These are phyloP conservation scores for Pythium diclinum DNA, from an alignment of 352 stramenopile genomes.

Conservation along the genomic window DNA sequence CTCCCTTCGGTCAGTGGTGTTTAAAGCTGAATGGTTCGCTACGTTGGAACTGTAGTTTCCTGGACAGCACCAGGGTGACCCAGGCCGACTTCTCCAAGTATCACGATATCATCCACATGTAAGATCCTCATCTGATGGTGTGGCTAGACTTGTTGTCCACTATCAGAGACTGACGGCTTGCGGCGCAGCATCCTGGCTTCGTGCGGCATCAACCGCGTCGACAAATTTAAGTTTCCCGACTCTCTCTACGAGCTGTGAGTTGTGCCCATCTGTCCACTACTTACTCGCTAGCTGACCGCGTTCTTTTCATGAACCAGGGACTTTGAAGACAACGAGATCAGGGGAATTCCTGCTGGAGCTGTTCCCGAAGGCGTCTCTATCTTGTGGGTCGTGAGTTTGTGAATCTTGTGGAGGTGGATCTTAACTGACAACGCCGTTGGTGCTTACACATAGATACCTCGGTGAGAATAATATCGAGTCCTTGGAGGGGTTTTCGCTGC, in stretches of 20 bases:
- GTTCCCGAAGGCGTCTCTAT: slow-evolving; percentile 10
- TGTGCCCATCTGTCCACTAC: not conserved
- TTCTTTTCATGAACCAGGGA: slow-evolving; percentile 10
- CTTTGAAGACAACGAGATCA: slow-evolving; percentile 20
- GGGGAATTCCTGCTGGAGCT: slow-evolving; percentile 8
- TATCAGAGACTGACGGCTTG: not conserved
- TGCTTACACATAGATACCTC: not conserved
- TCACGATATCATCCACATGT: slow-evolving; percentile 18
- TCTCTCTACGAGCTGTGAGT: slow-evolving; percentile 15
- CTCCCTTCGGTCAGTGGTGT: not conserved
- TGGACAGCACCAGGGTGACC: slow-evolving; percentile 11
- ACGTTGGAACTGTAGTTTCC: too few species aligned
- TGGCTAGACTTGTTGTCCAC: too few species aligned
- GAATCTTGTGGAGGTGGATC: too few species aligned
- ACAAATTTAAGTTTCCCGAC: slow-evolving; percentile 18
- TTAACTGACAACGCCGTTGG: not conserved
- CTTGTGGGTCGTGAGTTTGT: slow-evolving; percentile 12
- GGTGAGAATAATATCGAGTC: not conserved
- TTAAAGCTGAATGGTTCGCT: too few species aligned
- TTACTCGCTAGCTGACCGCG: too few species aligned
- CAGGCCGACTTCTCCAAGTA: slow-evolving; percentile 21
- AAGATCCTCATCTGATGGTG: not conserved
- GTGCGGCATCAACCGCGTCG: slow-evolving; percentile 11
- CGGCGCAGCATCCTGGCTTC: slow-evolving; percentile 15
- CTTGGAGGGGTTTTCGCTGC: not conserved